A percentile compares a stretch with the other conserved stretches of the same genome.
Evolutionary conservation across 345 rosid species (phyloP).

Genomic region (Citrus trifoliata): DNA sequence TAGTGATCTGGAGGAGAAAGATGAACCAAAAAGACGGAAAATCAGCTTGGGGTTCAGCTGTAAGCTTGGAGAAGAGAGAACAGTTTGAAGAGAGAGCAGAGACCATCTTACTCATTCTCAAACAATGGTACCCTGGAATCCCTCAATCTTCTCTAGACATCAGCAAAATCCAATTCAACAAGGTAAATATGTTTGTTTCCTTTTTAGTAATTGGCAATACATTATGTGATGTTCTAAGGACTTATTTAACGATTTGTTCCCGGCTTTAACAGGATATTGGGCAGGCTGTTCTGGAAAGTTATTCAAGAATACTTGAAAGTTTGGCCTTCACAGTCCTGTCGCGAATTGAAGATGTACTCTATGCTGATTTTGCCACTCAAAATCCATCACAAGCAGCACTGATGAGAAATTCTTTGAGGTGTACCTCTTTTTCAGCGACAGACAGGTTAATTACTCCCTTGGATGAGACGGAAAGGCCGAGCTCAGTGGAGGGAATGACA

Average conservation of each 20-base stretch:
- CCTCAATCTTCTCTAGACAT: constrained; percentile 84
- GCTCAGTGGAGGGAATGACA: constrained; percentile 36
- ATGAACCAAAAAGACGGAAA: constrained; percentile 79
- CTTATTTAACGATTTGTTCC: neutral
- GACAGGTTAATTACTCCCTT: neutral
- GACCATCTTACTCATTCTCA: constrained; percentile 68
- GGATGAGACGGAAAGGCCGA: constrained; percentile 27
- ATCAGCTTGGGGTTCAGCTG: constrained; percentile 81
- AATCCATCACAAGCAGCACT: constrained; percentile 46
- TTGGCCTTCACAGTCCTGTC: constrained; percentile 79
- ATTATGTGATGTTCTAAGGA: neutral
- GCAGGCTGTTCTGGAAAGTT: constrained; percentile 79
- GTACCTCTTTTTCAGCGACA: neutral
- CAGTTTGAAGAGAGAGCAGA: constrained; percentile 89
- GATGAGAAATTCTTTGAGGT: constrained; percentile 31
- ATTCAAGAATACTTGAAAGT: constrained; percentile 82
- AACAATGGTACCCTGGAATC: constrained; percentile 76
- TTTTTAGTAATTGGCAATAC: neutral
- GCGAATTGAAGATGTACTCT: constrained; percentile 73
- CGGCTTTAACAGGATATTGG: constrained; percentile 65
- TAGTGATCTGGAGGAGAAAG: constrained; percentile 85
- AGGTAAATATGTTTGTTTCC: constrained; percentile 29
- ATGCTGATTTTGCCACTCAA: constrained; percentile 50
- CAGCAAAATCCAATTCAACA: constrained; percentile 76
- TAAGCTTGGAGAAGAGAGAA: constrained; percentile 86